Evolutionary conservation across 371 early-diverging fungal species (phyloP).

Genomic region (Mortierella sp.): DNA sequence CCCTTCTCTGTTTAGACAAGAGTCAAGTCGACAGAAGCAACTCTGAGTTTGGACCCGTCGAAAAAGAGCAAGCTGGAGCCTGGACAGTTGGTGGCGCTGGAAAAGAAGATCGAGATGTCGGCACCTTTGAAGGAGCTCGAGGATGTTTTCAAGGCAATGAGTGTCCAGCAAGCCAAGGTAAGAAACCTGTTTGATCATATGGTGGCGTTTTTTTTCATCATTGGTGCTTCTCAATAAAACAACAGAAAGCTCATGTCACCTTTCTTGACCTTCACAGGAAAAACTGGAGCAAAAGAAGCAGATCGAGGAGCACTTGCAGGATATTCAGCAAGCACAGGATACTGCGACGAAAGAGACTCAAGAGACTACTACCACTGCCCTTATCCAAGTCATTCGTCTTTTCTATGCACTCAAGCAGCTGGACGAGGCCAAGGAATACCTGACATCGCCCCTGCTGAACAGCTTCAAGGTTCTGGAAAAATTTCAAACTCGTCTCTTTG

Average conservation of each 20-base stretch:
- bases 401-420: constrained; percentile 26
- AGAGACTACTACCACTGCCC: background rate
- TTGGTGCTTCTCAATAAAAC: no score
- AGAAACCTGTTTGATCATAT: background rate
- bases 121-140: constrained; percentile 18
- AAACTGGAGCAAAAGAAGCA: constrained; percentile 2
- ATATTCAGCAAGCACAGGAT: background rate
- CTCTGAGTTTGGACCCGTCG: constrained; percentile 9
- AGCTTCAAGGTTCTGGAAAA: background rate
- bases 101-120: constrained; percentile 10
- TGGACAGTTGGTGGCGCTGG: constrained; percentile 15
- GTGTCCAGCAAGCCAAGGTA: background rate
- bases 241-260: background rate
- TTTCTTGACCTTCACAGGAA: background rate
- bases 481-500: constrained; percentile 4
- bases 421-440: constrained; percentile 1
- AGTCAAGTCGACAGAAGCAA: constrained; percentile 12
- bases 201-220: background rate
- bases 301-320: constrained; percentile 4
- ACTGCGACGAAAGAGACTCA: background rate
- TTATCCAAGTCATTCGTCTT: constrained; percentile 22
- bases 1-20: background rate
- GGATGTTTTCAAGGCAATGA: constrained; percentile 13
- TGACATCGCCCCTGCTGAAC: background rate
- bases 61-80: constrained; percentile 1